Conservation (phyloP, 768 basidiomycete species). For the Trametes cinnabarina region DNA sequence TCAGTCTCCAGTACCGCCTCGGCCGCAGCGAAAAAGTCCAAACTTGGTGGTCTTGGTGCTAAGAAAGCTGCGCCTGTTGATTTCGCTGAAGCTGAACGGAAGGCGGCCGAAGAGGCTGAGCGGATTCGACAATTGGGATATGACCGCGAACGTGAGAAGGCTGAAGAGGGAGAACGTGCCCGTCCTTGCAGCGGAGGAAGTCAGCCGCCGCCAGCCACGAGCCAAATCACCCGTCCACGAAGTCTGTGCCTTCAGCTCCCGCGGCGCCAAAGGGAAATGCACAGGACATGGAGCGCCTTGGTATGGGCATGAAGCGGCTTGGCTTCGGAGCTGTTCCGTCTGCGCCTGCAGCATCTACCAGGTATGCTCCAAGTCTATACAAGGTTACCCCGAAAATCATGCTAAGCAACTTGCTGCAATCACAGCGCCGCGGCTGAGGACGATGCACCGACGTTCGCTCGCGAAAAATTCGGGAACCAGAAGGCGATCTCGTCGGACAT, state of each 20-base stretch:
- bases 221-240: constrained; percentile 19
- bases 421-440: constrained; percentile 37
- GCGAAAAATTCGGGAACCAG: constrained; percentile 88
- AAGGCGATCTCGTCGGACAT: constrained; percentile 98
- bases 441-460: constrained; percentile 73
- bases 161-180: constrained; percentile 64
- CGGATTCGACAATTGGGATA: constrained; percentile 90
- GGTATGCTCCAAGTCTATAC: constrained; percentile 27
- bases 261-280: constrained; percentile 36
- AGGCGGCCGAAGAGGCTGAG: constrained; percentile 90
- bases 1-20: constrained; percentile 27
- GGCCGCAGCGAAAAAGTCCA: constrained; percentile 55
- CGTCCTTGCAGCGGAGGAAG: constrained; percentile 55
- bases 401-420: neutral
- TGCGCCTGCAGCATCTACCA: constrained; percentile 51
- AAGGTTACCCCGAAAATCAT: constrained; percentile 1
- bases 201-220: constrained; percentile 28
- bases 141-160: constrained; percentile 80
- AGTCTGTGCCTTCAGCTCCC: constrained; percentile 30
- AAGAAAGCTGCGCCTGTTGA: constrained; percentile 85
- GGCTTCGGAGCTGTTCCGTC: constrained; percentile 84
- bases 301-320: constrained; percentile 73
- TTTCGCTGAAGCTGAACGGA: constrained; percentile 92
- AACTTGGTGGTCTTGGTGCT: constrained; percentile 80
- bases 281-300: constrained; percentile 54